phyloP scores from a whole-genome alignment of 495 filamentous ascomycete genomes.

The Penicillium alfredii region DNA sequence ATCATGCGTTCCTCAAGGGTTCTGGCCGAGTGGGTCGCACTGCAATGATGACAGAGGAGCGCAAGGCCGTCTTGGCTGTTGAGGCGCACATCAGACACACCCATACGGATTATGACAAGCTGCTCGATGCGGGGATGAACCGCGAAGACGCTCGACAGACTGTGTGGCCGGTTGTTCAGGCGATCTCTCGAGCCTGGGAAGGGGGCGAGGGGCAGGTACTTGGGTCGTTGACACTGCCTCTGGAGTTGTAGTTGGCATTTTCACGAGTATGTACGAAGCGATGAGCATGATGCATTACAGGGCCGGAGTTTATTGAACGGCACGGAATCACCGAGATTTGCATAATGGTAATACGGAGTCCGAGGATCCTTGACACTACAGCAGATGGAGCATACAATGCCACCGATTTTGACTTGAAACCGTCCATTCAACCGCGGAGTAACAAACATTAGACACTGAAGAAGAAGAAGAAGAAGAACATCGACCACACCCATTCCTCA shows the following conservation, averaged over 20 bases:
- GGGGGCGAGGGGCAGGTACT: constrained; percentile 3
- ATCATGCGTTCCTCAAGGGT: constrained; percentile 44
- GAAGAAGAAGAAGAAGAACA: not conserved
- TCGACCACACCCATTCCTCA: not conserved
- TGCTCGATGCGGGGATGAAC: constrained; percentile 25
- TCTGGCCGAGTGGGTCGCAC: constrained; percentile 47
- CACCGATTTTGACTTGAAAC: no score
- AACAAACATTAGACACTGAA: no score
- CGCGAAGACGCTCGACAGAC: constrained; percentile 21
- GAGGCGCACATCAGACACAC: constrained; percentile 48
- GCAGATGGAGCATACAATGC: no score
- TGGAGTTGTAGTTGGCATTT: not conserved
- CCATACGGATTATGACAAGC: constrained; percentile 41
- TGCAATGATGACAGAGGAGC: constrained; percentile 25
- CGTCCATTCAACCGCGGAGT: no score
- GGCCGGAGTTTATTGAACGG: no score
- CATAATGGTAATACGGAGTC: no score
- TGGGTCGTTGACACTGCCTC: not conserved
- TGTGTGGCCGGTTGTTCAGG: constrained; percentile 24
- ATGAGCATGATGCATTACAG: not conserved
- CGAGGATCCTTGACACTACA: no score
- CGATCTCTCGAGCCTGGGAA: constrained; percentile 30
- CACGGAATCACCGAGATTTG: no score
- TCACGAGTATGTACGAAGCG: not conserved
- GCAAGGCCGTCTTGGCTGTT: constrained; percentile 39